Evolutionary conservation across 352 stramenopile genomes (phyloP).

Genomic region (Pythium grandisporangium): DNA sequence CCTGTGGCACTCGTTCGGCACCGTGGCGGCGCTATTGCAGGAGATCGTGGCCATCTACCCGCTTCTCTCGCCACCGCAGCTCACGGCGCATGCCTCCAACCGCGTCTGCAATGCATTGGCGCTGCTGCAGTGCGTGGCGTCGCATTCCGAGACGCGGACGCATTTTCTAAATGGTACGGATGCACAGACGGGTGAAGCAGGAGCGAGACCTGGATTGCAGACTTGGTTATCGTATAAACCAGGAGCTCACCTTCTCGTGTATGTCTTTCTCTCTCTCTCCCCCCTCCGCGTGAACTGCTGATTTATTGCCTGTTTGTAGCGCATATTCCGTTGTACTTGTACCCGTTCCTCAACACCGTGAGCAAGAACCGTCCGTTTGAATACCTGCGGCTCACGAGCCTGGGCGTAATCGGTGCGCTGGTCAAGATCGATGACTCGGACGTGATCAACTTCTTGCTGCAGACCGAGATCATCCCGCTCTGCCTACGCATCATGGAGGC

Average conservation of each 20-base stretch:
- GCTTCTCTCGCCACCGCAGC: conserved; percentile 92
- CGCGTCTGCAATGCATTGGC: conserved; percentile 98
- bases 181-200: no score
- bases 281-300: no score
- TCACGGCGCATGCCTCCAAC: conserved; percentile 97
- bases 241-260: background rate
- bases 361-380: conserved; percentile 98
- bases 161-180: conserved; percentile 92
- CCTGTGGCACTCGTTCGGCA: conserved; percentile 97
- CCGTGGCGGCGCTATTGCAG: conserved; percentile 94
- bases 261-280: background rate
- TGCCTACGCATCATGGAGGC: conserved; percentile 99
- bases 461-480: conserved; percentile 99
- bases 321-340: conserved; percentile 98
- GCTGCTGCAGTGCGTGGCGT: conserved; percentile 97
- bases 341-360: conserved; percentile 98
- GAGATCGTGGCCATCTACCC: conserved; percentile 99
- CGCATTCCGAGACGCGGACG: conserved; percentile 93
- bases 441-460: conserved; percentile 98
- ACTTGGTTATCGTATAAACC: background rate
- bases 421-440: conserved; percentile 99
- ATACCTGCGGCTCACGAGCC: conserved; percentile 95
- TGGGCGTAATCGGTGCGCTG: conserved; percentile 97
- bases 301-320: conserved; percentile 28
- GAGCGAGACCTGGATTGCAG: no score